These are phyloP conservation scores for Filosporella fistucella DNA, from an alignment of 495 filamentous ascomycete species.

Conservation along the genomic window DNA sequence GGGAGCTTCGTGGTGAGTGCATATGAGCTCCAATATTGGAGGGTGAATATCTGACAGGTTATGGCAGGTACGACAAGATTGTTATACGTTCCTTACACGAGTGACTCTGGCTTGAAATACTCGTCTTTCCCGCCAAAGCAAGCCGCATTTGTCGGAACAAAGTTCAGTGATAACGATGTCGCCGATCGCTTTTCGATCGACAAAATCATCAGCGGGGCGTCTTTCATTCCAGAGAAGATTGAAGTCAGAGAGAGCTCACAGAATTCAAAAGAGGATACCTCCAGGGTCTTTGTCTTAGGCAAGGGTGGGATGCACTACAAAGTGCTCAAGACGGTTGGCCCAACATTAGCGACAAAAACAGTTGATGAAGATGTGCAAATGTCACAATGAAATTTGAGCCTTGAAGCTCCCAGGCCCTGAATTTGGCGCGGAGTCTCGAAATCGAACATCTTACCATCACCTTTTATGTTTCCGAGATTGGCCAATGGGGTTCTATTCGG, in stretches of 20 bases:
- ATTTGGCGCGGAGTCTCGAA: too few relatives aligned
- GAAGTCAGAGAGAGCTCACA: conserved; percentile 28
- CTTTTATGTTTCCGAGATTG: too few relatives aligned
- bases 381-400: conserved; percentile 13
- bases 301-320: conserved; percentile 36
- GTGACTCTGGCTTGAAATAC: conserved; percentile 12
- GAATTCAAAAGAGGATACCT: conserved; percentile 30
- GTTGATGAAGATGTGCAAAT: conserved; percentile 19
- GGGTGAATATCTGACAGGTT: too few relatives aligned
- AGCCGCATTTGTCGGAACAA: conserved; percentile 19
- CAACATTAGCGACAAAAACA: neutral
- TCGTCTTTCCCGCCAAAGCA: too few relatives aligned
- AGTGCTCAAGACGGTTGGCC: conserved; percentile 21
- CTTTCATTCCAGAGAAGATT: conserved; percentile 41
- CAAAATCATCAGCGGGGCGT: conserved; percentile 26
- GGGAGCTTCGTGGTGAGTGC: conserved; percentile 31
- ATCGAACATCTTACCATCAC: too few relatives aligned
- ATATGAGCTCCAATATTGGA: too few relatives aligned
- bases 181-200: conserved; percentile 6
- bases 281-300: conserved; percentile 40
- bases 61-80: too few relatives aligned
- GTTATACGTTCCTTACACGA: conserved; percentile 18
- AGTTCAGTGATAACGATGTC: conserved; percentile 17
- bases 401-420: too few relatives aligned
- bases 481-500: too few relatives aligned